Evolutionary conservation across 2,329 filamentous ascomycete species (phyloP), one percentile per base, ranked within the genome.

Genomic region (Endothia cerciana): DNA sequence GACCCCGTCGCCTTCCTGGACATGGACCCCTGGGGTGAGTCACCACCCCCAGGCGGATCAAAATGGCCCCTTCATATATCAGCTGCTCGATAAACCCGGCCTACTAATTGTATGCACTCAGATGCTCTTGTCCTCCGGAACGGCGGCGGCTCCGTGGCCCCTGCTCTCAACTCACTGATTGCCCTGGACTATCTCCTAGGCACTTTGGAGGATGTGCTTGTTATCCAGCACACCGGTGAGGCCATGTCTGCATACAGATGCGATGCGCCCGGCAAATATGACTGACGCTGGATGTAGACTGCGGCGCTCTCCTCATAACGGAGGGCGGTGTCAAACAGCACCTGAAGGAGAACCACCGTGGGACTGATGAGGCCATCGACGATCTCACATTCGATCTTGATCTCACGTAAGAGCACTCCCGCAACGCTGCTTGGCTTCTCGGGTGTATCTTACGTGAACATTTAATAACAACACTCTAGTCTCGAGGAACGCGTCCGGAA

Each of bases 111-210:
- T 11, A 6, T 22, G 3, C 22, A 22, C 47, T n/a, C 11, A 60
- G 62, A 55, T 1, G 62, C 56, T 7, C 43, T 64, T 11, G 22
- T 64, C n/a, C 45, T 53, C 4, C 40, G 56, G 15, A 60, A 64
- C 28, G 56, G 22, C 7, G 56, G 62, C 4, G 62, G 62, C 6
- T 22, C 62, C 25, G 56, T 64, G 1, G 25, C 30, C 11, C 55
- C 53, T 15, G 33, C 40, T n/a, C 43, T 60, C n/a, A 19, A 64
- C 1, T 60, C 49, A 1, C 43, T 64, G 6, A 25, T 49, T 11
- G 45, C 47, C 2, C 58, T 60, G 43, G 56, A 60, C 11, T 22
- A 64, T 8, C 53, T 53, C 45, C 62, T 64, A 25, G 56, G 62
- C n/a, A 38, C 33, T 25, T 28, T 55, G 2, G 56, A 60, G 19